Conservation (phyloP, 2,329 filamentous ascomycete species). For the Sphaerulina musiva region DNA sequence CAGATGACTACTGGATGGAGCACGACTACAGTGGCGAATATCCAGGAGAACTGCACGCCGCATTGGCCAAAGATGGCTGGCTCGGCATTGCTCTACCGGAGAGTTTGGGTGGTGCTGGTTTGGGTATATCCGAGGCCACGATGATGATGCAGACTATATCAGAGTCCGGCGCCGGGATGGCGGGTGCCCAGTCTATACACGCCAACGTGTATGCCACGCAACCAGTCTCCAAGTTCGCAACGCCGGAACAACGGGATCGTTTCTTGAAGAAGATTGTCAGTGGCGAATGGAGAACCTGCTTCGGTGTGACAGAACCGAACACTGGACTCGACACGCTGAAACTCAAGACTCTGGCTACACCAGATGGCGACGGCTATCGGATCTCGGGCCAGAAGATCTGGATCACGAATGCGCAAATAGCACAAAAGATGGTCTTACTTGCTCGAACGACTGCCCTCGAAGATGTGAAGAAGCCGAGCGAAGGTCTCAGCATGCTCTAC, state of each 20-base stretch:
- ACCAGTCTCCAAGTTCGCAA: constrained; percentile 65
- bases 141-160: constrained; percentile 73
- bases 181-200: constrained; percentile 54
- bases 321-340: constrained; percentile 72
- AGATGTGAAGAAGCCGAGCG: constrained; percentile 61
- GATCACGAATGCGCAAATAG: constrained; percentile 81
- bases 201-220: constrained; percentile 69
- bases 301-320: constrained; percentile 79
- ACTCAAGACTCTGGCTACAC: constrained; percentile 58
- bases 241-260: constrained; percentile 53
- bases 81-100: constrained; percentile 74
- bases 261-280: constrained; percentile 66
- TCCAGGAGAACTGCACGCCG: constrained; percentile 66
- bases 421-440: constrained; percentile 74
- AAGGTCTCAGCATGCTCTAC: constrained; percentile 73
- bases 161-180: constrained; percentile 67
- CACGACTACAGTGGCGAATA: constrained; percentile 64
- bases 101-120: constrained; percentile 63
- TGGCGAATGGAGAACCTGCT: constrained; percentile 66
- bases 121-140: constrained; percentile 74
- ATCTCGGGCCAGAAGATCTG: constrained; percentile 80
- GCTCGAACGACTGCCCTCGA: constrained; percentile 67
- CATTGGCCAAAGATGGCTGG: constrained; percentile 69
- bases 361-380: constrained; percentile 55
- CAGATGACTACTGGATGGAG: constrained; percentile 70